These are phyloP conservation scores for Jatropha podagrica DNA, from an alignment of 441 rosid genomes.

Conservation along the genomic window DNA sequence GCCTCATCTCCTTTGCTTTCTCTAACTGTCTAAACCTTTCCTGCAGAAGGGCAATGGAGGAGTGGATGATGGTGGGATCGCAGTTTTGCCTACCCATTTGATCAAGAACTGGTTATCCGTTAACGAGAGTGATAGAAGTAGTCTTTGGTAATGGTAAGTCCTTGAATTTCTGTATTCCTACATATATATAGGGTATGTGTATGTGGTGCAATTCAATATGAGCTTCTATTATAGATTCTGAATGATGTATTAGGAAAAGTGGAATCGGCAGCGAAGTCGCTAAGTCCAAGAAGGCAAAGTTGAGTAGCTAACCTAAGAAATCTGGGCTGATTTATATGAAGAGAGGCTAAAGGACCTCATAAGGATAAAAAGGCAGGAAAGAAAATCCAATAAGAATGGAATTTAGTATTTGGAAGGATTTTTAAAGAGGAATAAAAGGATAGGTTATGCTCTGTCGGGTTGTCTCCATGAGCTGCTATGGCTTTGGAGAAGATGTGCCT, in stretches of 20 bases:
- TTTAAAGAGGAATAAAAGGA: conserved; percentile 34
- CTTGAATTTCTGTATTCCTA: conserved; percentile 13
- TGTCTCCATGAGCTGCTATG: conserved; percentile 29
- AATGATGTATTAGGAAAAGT: conserved; percentile 21
- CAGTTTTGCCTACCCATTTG: conserved; percentile 38
- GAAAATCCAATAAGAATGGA: conserved; percentile 29
- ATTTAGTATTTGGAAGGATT: conserved; percentile 33
- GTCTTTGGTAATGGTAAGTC: conserved; percentile 1
- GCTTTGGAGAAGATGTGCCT: conserved; percentile 35
- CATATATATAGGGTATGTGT: conserved; percentile 13
- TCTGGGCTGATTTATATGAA: conserved; percentile 20
- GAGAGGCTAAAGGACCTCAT: conserved; percentile 22
- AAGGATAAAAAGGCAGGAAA: conserved; percentile 22
- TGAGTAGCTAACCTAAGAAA: conserved; percentile 22
- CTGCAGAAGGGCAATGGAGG: conserved; percentile 43
- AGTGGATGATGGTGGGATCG: conserved; percentile 23
- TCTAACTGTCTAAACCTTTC: conserved; percentile 48
- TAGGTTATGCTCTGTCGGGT: conserved; percentile 27
- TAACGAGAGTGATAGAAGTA: conserved; percentile 6
- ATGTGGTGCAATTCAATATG: conserved; percentile 3
- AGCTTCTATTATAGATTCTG: conserved; percentile 10
- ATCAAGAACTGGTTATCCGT: background rate
- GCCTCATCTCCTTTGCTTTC: conserved; percentile 45
- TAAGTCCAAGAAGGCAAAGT: conserved; percentile 38
- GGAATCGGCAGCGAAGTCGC: conserved; percentile 25